Conservation (phyloP, 2,329 filamentous ascomycete species). For the Beauveria bassiana region DNA sequence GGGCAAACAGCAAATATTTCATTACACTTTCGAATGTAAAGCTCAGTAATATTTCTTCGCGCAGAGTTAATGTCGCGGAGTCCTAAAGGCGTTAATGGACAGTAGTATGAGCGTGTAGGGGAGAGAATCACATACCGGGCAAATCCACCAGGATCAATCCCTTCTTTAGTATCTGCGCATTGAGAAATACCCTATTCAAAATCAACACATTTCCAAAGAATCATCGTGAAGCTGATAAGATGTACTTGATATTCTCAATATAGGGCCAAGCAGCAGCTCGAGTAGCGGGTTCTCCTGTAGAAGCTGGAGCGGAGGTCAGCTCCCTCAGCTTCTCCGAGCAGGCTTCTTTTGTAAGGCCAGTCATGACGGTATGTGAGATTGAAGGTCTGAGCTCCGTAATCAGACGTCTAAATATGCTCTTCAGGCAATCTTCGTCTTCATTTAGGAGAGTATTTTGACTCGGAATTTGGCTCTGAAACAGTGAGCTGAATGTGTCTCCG, state of each 20-base stretch:
- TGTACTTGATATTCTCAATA: conserved; percentile 34
- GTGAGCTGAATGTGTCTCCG: conserved; percentile 27
- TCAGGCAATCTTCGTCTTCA: conserved; percentile 8
- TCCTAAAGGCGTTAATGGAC: conserved; percentile 21
- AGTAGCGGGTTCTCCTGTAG: conserved; percentile 15
- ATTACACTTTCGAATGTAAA: conserved; percentile 36
- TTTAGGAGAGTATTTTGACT: conserved; percentile 17
- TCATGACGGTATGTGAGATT: conserved; percentile 16
- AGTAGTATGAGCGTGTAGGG: not conserved
- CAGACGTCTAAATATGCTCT: not conserved
- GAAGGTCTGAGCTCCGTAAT: not conserved
- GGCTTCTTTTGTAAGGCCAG: conserved; percentile 12
- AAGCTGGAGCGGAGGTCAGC: conserved; percentile 26
- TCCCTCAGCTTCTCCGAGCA: conserved; percentile 28
- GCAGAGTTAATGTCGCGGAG: conserved; percentile 40
- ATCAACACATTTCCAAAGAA: not conserved
- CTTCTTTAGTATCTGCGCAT: conserved; percentile 38
- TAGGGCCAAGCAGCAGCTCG: conserved; percentile 32
- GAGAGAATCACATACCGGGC: conserved; percentile 28
- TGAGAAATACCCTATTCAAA: conserved; percentile 32
- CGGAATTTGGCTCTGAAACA: conserved; percentile 24
- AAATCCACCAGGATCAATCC: conserved; percentile 42
- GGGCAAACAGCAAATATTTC: conserved; percentile 38
- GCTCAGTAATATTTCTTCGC: conserved; percentile 34
- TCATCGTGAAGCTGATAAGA: not conserved